phyloP scores from a whole-genome alignment of 805 yeast genomes.

The Metschnikowia koreensis region DNA sequence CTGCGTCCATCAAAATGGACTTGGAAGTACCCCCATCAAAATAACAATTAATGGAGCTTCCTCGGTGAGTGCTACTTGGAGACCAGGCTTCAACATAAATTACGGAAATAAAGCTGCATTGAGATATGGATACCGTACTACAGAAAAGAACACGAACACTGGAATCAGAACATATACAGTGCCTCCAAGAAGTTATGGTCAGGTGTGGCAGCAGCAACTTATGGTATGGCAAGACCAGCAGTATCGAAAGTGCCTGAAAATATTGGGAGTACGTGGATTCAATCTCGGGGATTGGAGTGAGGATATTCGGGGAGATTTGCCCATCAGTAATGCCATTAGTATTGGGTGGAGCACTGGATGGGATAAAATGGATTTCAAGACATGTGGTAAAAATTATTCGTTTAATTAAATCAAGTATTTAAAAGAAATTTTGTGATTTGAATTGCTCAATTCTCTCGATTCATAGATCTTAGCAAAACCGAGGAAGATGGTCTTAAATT shows the following conservation, averaged over 20 bases:
- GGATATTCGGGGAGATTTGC: neutral
- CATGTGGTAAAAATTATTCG: neutral
- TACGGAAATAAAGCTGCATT: neutral
- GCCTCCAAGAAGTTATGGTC: conserved; percentile 5
- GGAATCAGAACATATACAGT: neutral
- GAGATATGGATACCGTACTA: neutral
- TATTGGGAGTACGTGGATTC: neutral
- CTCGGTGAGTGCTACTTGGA: neutral
- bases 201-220: conserved; percentile 7
- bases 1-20: neutral
- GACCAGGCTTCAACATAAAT: neutral
- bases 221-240: conserved; percentile 7
- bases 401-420: too few relatives aligned
- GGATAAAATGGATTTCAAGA: conserved; percentile 1
- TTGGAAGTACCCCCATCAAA: neutral
- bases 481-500: too few relatives aligned
- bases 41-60: neutral
- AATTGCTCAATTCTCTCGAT: neutral
- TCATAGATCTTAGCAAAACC: neutral
- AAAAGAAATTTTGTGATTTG: too few relatives aligned
- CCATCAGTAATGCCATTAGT: neutral
- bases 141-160: neutral
- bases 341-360: conserved; percentile 5
- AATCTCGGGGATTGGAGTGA: neutral
- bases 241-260: neutral